A percentile compares a stretch with the other conserved stretches of the same genome.
phyloP scores from a whole-genome alignment of 2,329 filamentous ascomycete genomes.

The Fusarium armeniacum region DNA sequence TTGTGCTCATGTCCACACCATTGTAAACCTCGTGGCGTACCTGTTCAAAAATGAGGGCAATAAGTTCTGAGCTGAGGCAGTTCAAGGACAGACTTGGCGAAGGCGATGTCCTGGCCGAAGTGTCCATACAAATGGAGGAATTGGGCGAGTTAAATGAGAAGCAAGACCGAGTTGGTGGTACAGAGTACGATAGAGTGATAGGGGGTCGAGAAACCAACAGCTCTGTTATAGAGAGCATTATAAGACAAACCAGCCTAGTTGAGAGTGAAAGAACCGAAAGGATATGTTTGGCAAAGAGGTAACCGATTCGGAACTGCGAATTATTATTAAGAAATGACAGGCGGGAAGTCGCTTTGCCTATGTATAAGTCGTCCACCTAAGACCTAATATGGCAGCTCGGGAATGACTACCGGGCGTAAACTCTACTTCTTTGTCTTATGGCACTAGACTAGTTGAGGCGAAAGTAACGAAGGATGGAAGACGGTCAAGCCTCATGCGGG shows the following conservation, averaged over 20 bases:
- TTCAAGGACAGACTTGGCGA: constrained; percentile 40
- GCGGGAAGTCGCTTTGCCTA: constrained; percentile 30
- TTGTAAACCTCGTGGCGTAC: constrained; percentile 48
- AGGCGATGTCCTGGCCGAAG: constrained; percentile 19
- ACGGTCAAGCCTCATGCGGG: constrained; percentile 42
- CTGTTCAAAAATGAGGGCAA: constrained; percentile 60
- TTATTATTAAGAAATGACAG: constrained; percentile 14
- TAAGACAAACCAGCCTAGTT: constrained; percentile 8
- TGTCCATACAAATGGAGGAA: constrained; percentile 45
- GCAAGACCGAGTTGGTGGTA: constrained; percentile 27
- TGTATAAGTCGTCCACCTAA: constrained; percentile 36
- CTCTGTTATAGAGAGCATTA: constrained; percentile 47
- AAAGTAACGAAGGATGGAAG: constrained; percentile 51
- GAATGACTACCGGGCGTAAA: constrained; percentile 23
- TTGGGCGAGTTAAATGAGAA: constrained; percentile 21
- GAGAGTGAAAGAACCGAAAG: constrained; percentile 11
- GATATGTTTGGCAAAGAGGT: constrained; percentile 16
- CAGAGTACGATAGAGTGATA: constrained; percentile 36
- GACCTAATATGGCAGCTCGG: constrained; percentile 21
- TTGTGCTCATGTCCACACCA: not conserved
- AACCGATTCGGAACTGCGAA: constrained; percentile 8
- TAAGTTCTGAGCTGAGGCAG: constrained; percentile 60
- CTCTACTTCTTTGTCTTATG: constrained; percentile 40
- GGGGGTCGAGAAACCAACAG: constrained; percentile 40
- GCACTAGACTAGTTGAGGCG: constrained; percentile 51